A percentile compares a stretch with the other conserved stretches of the same genome.
These are phyloP conservation scores for Pyricularia grisea DNA, from an alignment of 2,329 filamentous ascomycete genomes.

Conservation along the genomic window DNA sequence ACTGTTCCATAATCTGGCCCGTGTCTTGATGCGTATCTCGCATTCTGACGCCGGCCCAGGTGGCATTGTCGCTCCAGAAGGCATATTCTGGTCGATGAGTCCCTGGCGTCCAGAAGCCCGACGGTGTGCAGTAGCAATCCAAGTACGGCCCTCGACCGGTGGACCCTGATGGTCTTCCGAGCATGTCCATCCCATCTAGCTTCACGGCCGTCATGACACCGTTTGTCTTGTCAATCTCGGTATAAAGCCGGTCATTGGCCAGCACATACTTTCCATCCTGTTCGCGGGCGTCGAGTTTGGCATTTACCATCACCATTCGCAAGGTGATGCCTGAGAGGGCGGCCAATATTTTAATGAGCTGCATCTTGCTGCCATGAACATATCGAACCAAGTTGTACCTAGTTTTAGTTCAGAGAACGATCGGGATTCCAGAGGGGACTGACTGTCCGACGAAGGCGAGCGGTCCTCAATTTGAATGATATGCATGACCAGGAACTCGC, in stretches of 20 bases:
- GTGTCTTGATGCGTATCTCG: constrained; percentile 48
- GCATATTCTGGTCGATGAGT: constrained; percentile 34
- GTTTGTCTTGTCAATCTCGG: constrained; percentile 17
- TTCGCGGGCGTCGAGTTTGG: constrained; percentile 14
- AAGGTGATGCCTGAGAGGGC: not conserved
- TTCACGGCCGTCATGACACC: constrained; percentile 16
- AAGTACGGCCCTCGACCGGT: constrained; percentile 19
- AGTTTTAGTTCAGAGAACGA: not conserved
- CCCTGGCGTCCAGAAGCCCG: constrained; percentile 50
- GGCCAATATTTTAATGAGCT: not conserved
- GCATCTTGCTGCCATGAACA: not conserved
- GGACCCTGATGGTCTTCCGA: constrained; percentile 2
- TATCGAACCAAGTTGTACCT: not conserved
- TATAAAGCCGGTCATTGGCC: constrained; percentile 17
- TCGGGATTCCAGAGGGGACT: not conserved
- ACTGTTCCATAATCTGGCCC: constrained; percentile 51
- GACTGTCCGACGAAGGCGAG: not conserved
- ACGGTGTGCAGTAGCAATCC: constrained; percentile 53
- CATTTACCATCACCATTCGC: not conserved
- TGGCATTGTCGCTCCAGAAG: constrained; percentile 37
- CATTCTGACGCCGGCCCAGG: constrained; percentile 50
- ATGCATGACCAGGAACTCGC: not conserved
- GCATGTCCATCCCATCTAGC: constrained; percentile 16
- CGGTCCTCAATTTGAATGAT: not conserved
- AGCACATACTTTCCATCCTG: constrained; percentile 15